These are phyloP conservation scores for Trametes coccinea DNA, from an alignment of 768 basidiomycete species.

Conservation along the genomic window DNA sequence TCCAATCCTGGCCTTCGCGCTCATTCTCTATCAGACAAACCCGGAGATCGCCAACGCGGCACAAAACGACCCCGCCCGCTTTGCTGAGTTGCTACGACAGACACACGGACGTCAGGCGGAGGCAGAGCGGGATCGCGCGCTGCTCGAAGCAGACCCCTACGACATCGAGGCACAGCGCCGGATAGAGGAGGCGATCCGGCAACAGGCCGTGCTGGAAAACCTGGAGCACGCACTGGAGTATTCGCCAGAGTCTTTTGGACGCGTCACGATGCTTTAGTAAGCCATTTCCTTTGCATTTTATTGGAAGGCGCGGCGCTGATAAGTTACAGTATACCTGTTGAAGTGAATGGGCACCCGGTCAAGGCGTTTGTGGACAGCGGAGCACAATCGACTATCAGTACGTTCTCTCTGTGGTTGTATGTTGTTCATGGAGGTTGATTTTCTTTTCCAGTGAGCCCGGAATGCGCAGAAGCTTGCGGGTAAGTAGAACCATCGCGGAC, in stretches of 20 bases:
- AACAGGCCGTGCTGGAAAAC: conserved; percentile 89
- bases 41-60: conserved; percentile 83
- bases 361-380: conserved; percentile 99
- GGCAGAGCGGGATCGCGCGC: conserved; percentile 61
- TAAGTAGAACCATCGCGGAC: conserved; percentile 36
- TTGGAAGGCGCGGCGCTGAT: not conserved
- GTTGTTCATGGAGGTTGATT: too few species aligned
- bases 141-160: conserved; percentile 85
- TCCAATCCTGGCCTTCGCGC: not conserved
- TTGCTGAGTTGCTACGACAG: conserved; percentile 71
- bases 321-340: conserved; percentile 71
- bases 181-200: conserved; percentile 92
- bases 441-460: conserved; percentile 72
- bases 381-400: conserved; percentile 96
- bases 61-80: conserved; percentile 64
- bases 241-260: conserved; percentile 89
- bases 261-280: conserved; percentile 96
- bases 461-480: conserved; percentile 90
- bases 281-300: conserved; percentile 32
- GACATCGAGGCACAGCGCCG: conserved; percentile 88
- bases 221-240: conserved; percentile 93
- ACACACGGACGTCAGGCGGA: conserved; percentile 55
- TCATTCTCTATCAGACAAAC: conserved; percentile 51
- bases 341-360: conserved; percentile 87
- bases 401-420: conserved; percentile 29